Evolutionary conservation across 176 grass and related monocot genomes (phyloP), one percentile per base, ranked within the genome.

Genomic region (Avena atlantica): DNA sequence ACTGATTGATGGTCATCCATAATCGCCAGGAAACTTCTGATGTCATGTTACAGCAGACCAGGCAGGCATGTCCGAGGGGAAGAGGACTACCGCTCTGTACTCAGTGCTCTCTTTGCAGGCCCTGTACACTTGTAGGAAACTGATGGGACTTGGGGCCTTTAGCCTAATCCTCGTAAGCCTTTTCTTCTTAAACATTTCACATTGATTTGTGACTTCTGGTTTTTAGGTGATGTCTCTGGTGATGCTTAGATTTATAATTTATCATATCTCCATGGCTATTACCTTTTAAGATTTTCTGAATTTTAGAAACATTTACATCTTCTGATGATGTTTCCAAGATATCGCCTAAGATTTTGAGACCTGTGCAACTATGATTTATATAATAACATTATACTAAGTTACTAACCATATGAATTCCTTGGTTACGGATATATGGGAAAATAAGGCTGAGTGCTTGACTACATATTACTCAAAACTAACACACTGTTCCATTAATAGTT

Each of bases 151-250:
- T 23, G 15, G 9, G 50, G 15, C 2, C 71, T 77, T 77, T 56
- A 36, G 15, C 16, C 74, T 77, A 56, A 36, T 56, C 16, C 15
- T 56, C 9, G 50, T 77, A 77, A 77, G 74, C 56, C 24, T 77
- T 56, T 19, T 77, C 50, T 77, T 56, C 25, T 55, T 76, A 76
- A 31, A 31, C 74, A 76, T 55, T 76, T 76, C 50, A 76, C 49
- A 76, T 76, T 0, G 8, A 55, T 34, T 77, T 56, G 50, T 36
- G 9, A 56, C 25, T 56, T 34, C 1, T 77, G 8, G 25, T 56
- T 77, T 55, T 56, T 19, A 45, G 0, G 40, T 7, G 2, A 23
- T 21, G 70, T 17, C 24, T 76, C 21, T 17, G 73, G 24, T 76
- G 24, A 31, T 31, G 49, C 74, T 55, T 77, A 34, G 9, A 56